These are phyloP conservation scores for Diaporthe aspalathi DNA, from an alignment of 2,329 filamentous ascomycete genomes.

Conservation along the genomic window DNA sequence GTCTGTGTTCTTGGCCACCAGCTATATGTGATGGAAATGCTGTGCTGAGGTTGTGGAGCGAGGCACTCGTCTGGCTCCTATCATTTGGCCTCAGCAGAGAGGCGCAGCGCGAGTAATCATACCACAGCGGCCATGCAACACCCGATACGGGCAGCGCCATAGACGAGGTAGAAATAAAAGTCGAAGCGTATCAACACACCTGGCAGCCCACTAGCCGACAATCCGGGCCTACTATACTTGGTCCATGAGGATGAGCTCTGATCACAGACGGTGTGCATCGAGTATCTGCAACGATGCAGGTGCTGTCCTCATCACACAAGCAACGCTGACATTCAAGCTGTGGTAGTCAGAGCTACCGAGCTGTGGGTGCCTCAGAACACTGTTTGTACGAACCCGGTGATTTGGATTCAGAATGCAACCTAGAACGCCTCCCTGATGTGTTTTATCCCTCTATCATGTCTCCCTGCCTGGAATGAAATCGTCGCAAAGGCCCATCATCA, in stretches of 20 bases:
- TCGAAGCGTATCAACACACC: not conserved
- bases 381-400: conserved; percentile 40
- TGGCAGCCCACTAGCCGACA: not conserved
- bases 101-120: not conserved
- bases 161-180: not conserved
- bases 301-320: not conserved
- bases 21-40: not conserved
- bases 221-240: not conserved
- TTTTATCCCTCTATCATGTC: conserved; percentile 24
- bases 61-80: not conserved
- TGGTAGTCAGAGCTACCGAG: no score
- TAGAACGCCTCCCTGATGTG: conserved; percentile 26
- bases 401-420: conserved; percentile 19
- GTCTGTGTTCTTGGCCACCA: no score
- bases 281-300: no score
- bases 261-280: no score
- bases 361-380: not conserved
- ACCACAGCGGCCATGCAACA: not conserved
- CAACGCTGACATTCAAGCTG: no score
- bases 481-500: not conserved
- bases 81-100: not conserved
- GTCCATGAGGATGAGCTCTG: not conserved
- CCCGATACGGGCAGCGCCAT: not conserved
- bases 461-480: not conserved
- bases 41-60: not conserved